A percentile compares a stretch with the other conserved stretches of the same genome.
phyloP scores from a whole-genome alignment of 257 asterid genomes.

The Ehretia macrophylla region DNA sequence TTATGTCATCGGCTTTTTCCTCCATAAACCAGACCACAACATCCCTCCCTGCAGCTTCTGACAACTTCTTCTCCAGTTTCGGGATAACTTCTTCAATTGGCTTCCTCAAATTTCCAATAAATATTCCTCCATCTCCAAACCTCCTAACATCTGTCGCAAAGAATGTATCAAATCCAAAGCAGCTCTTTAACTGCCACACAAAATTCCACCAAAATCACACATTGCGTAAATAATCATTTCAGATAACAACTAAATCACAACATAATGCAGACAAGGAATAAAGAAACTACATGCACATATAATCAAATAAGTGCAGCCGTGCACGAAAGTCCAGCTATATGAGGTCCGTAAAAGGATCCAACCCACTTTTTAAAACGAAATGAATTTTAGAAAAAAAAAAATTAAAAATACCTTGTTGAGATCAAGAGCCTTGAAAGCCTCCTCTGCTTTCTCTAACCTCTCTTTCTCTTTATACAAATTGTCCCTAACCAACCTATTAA shows the following conservation, averaged over 20 bases:
- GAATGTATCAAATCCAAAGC: constrained; percentile 85
- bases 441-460: constrained; percentile 77
- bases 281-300: background rate
- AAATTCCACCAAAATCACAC: constrained; percentile 16
- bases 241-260: background rate
- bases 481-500: constrained; percentile 54
- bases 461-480: constrained; percentile 66
- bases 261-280: background rate
- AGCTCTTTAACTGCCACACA: constrained; percentile 62
- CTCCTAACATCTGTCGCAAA: constrained; percentile 87
- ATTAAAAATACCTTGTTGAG: constrained; percentile 63
- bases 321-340: background rate
- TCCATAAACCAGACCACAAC: constrained; percentile 92
- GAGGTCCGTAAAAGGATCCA: no score
- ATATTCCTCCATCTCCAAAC: constrained; percentile 92
- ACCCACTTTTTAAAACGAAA: no score
- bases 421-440: constrained; percentile 85
- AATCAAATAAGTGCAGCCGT: background rate
- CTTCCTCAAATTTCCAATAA: constrained; percentile 78
- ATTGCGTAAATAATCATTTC: background rate
- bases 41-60: constrained; percentile 89
- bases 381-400: no score
- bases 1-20: constrained; percentile 66
- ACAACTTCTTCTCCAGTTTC: constrained; percentile 72
- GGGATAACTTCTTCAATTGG: constrained; percentile 87